A percentile compares a stretch with the other conserved stretches of the same genome.
Evolutionary conservation across 2,329 filamentous ascomycete species (phyloP).

Genomic region (Metarhizium robertsii): DNA sequence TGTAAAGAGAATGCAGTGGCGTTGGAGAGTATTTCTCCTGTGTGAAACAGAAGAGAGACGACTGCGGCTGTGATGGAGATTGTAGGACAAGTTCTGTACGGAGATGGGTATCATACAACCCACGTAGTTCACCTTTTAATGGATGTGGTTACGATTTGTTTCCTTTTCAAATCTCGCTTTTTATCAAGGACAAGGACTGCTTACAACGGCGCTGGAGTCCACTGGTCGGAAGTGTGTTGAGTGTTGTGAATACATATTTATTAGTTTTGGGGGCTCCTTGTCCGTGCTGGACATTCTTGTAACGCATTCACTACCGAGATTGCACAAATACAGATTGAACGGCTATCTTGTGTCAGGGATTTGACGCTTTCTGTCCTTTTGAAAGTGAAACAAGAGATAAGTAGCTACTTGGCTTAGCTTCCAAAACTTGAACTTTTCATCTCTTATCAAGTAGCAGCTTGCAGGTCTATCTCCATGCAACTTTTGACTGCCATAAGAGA

Average conservation of each 20-base stretch:
- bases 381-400: too few species aligned
- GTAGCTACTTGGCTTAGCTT: too few species aligned
- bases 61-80: not conserved
- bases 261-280: too few species aligned
- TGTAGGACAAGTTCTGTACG: not conserved
- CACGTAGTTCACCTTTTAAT: slow-evolving; percentile 4
- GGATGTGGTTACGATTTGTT: slow-evolving; percentile 2
- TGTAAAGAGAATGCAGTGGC: not conserved
- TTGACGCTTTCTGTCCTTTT: too few species aligned
- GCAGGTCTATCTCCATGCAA: too few species aligned
- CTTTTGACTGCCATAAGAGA: too few species aligned
- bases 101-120: not conserved
- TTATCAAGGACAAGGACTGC: not conserved
- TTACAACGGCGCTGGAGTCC: not conserved
- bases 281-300: too few species aligned
- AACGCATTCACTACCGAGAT: too few species aligned
- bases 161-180: not conserved
- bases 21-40: not conserved
- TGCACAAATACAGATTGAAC: too few species aligned
- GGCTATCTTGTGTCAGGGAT: too few species aligned
- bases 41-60: not conserved
- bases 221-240: not conserved
- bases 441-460: too few species aligned
- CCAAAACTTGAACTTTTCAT: too few species aligned
- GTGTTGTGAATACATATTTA: not conserved